These are phyloP conservation scores for Geotrichum fermentans DNA, from an alignment of 1,139 yeast species.

Conservation along the genomic window DNA sequence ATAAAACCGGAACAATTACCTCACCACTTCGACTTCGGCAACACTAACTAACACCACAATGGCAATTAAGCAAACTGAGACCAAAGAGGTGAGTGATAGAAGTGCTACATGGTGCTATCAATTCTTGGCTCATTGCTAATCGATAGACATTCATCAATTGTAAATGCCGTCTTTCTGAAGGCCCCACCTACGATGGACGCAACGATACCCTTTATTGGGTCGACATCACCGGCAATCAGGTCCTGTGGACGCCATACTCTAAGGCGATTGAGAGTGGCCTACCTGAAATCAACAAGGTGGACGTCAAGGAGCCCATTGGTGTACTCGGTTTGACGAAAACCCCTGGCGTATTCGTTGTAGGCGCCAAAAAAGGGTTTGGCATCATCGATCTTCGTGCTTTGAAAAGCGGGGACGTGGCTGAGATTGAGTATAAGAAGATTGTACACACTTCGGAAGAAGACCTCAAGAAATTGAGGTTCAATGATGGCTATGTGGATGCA, in stretches of 20 bases:
- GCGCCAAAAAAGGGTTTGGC: conserved; percentile 33
- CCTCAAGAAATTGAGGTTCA: conserved; percentile 28
- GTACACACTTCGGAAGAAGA: conserved; percentile 19
- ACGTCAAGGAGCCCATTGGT: conserved; percentile 29
- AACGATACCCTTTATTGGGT: conserved; percentile 32
- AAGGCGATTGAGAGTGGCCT: conserved; percentile 22
- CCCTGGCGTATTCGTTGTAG: conserved; percentile 33
- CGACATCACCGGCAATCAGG: conserved; percentile 32
- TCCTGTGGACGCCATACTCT: conserved; percentile 31
- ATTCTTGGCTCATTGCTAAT: background rate
- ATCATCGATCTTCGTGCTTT: conserved; percentile 27
- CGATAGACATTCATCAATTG: background rate
- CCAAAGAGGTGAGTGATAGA: too few relatives aligned
- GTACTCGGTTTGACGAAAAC: conserved; percentile 33
- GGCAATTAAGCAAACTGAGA: too few relatives aligned
- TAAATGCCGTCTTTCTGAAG: conserved; percentile 34
- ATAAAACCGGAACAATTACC: too few relatives aligned
- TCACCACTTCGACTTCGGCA: too few relatives aligned
- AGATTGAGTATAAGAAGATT: conserved; percentile 21
- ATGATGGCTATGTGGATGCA: conserved; percentile 38
- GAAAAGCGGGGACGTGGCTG: conserved; percentile 23
- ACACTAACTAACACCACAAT: too few relatives aligned
- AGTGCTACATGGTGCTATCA: too few relatives aligned
- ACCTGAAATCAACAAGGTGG: conserved; percentile 17
- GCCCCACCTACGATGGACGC: conserved; percentile 36